Conservation (phyloP, 768 basidiomycete species). For the Leucosporidium creatinivorum region DNA sequence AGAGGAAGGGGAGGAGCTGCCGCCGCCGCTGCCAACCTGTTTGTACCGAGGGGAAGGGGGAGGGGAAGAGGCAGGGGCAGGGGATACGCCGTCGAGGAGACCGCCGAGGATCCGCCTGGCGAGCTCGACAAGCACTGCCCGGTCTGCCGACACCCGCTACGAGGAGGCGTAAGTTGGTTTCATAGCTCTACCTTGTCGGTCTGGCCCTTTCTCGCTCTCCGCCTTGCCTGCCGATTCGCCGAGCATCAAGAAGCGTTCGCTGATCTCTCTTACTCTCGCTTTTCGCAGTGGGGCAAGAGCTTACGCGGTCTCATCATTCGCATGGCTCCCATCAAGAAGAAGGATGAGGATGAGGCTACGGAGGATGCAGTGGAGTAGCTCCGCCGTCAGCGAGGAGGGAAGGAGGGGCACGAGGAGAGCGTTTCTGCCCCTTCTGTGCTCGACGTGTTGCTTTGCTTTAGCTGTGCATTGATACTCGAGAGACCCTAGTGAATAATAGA, state of each 20-base stretch:
- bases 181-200: too few species aligned
- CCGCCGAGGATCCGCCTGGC: not conserved
- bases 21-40: not conserved
- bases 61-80: not conserved
- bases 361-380: too few species aligned
- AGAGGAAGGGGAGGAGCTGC: not conserved
- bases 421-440: too few species aligned
- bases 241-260: too few species aligned
- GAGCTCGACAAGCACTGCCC: slow-evolving; percentile 31
- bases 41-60: not conserved
- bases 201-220: too few species aligned
- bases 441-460: too few species aligned
- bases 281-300: slow-evolving; percentile 24
- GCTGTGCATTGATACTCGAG: too few species aligned
- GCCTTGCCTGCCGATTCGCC: too few species aligned
- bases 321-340: slow-evolving; percentile 21
- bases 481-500: too few species aligned
- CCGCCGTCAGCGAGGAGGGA: too few species aligned
- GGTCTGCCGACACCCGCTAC: slow-evolving; percentile 27
- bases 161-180: slow-evolving; percentile 10
- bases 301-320: slow-evolving; percentile 26
- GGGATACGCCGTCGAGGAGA: not conserved
- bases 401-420: too few species aligned
- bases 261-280: too few species aligned
- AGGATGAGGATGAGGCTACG: not conserved